Evolutionary conservation across 441 rosid genomes (phyloP), one percentile per base, ranked within the genome.

Genomic region (Populus hybrid): DNA sequence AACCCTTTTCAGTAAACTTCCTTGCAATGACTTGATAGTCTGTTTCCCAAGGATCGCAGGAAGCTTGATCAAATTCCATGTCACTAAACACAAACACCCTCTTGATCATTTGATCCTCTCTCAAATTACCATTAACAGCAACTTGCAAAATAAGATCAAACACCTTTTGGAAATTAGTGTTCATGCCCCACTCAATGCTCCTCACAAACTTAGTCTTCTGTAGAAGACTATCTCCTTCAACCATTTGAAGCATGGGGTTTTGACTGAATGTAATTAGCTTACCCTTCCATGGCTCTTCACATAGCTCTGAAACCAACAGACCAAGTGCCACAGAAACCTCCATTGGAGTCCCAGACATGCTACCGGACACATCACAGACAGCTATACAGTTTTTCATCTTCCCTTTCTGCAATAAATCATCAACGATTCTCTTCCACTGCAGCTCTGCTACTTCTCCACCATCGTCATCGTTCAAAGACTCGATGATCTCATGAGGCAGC

Each of bases 401-500:
- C 1, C 90, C 95, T 14, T 78, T 84, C 75, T 82, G 46, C n/a
- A 53, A 59, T 76, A 88, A 30, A 85, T 92, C 95, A 19, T 81
- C 86, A 40, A 92, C 91, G 92, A 91, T 87, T 61, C 96, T 82
- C 67, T 75, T 82, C 97, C 94, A 87, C 23, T 82, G 91, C 75
- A 89, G 87, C 86, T 90, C 91, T 0, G 92, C 89, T n/a, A 90
- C 92, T 65, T 82, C 79, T 0, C 84, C 84, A 0, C 78, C 85
- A 16, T 87, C 85, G 8, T 24, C 77, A 7, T 81, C 82, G 0
- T 70, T 5, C 72, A 89, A 76, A 35, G 88, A 77, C 1, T 6
- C 40, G 4, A 94, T 82, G 40, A 92, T 92, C 89, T 90, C 83
- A 28, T 91, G 94, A 21, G 97, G 91, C 53, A 94, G 89, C 87